Base-by-base conservation (phyloP, 768 basidiomycete species). In the Rhodotorula paludigena region DNA sequence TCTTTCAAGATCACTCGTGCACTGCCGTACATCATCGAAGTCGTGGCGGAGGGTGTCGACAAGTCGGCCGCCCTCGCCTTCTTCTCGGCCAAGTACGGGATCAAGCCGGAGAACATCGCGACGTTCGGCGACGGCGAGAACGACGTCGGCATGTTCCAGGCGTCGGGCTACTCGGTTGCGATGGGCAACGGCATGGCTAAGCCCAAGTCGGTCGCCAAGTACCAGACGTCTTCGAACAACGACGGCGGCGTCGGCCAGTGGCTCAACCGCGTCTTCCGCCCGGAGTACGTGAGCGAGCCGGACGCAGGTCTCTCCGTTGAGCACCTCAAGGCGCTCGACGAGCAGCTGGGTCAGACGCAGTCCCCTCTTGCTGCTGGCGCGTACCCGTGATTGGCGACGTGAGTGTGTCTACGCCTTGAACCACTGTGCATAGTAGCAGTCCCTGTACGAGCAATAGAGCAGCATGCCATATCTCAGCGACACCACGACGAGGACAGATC, bases 111-210 rank as follows among this genome's bases (percentile, higher is more conserved):
- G 62, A 73, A 73, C 61, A 64, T 73, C 55, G 54, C 69, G 58
- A 66, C 71, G 14, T 73, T 73, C 62, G 71, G 71, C 25, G 71
- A 73, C 55, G 71, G 71, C 45, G 71, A 73, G 71, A 73, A 73
- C 71, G 71, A 73, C 63, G 47, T 45, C 58, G 67, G 67, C 45
- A 73, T 73, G 71, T 66, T 73, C 58, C 47, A 35, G 5, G 67
- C 67, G 12, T 63, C 67, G 16, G 71, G 71, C n/a, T 67, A 57
- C 64, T 62, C 64, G 11, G 67, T 68, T 45, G 42, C 62, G 36
- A 69, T 73, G 67, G 67, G 35, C 41, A 73, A 73, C 71, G 71
- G 64, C 35, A 73, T 73, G 71, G 42, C 47, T 4, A 65, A 66
- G 57, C 71, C 71, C n/a, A 61, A 62, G 39, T 18, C 42, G 5